Percentiles rank a stretch among this genome's conserved stretches.
phyloP scores from a whole-genome alignment of 1,284 basidiomycete genomes.

The Melampsora occidentalis region DNA sequence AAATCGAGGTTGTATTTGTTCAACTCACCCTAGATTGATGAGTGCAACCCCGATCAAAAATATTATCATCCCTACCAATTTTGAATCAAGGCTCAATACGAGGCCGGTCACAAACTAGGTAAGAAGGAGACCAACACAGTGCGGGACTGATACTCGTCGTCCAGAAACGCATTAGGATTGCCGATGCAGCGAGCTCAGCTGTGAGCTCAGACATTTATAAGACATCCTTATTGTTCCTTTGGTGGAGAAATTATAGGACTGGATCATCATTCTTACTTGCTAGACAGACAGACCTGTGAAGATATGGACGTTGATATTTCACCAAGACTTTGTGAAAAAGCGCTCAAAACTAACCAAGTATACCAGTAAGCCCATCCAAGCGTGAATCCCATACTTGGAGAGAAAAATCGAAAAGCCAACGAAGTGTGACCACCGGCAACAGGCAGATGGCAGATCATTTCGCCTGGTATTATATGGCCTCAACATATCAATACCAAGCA shows the following conservation, averaged over 20 bases:
- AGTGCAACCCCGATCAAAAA: not conserved
- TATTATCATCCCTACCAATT: constrained; percentile 11
- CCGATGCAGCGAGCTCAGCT: constrained; percentile 11
- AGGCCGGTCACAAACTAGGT: not conserved
- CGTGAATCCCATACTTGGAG: constrained; percentile 45
- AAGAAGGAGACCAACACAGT: not conserved
- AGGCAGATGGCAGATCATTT: constrained; percentile 44
- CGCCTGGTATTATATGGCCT: constrained; percentile 13
- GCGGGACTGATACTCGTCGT: constrained; percentile 3
- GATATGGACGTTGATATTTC: not conserved
- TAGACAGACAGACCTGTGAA: not conserved
- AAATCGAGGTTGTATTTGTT: not conserved
- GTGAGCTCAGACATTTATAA: not conserved
- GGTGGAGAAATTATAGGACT: no score
- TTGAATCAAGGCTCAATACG: not conserved
- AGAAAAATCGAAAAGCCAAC: constrained; percentile 44
- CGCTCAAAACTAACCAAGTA: constrained; percentile 17
- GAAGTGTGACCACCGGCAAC: constrained; percentile 42
- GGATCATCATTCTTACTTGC: not conserved
- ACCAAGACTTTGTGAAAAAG: not conserved
- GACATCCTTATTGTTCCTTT: not conserved
- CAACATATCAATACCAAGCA: not conserved
- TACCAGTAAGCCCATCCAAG: constrained; percentile 46
- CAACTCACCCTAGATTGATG: constrained; percentile 4
- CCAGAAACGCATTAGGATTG: constrained; percentile 4